These are phyloP conservation scores for Annulohypoxylon moriforme DNA, from an alignment of 495 filamentous ascomycete genomes.

Conservation along the genomic window DNA sequence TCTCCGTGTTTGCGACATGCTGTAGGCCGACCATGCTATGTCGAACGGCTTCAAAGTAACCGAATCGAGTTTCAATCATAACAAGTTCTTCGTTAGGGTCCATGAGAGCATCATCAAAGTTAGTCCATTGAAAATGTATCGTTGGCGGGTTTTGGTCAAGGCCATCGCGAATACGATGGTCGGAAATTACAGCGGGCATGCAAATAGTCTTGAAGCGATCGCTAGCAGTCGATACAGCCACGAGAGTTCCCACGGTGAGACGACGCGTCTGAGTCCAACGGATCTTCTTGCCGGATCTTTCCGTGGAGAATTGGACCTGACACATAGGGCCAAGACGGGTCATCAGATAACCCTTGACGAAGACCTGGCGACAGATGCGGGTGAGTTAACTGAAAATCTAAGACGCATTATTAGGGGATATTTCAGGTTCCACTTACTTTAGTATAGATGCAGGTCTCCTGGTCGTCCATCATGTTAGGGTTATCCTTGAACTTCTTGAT, in stretches of 20 bases:
- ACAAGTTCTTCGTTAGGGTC: conserved; percentile 77
- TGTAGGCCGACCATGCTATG: conserved; percentile 81
- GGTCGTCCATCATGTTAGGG: conserved; percentile 65
- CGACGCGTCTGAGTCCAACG: conserved; percentile 82
- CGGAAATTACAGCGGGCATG: conserved; percentile 77
- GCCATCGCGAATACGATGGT: conserved; percentile 67
- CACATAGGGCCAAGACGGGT: conserved; percentile 70
- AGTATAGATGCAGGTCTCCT: conserved; percentile 75
- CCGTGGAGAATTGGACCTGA: conserved; percentile 76
- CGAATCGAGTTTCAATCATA: conserved; percentile 78
- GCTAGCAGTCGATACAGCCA: conserved; percentile 72
- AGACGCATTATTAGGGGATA: neutral
- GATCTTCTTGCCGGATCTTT: conserved; percentile 73
- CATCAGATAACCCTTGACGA: conserved; percentile 71
- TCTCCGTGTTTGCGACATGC: conserved; percentile 67
- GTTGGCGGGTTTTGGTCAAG: conserved; percentile 74
- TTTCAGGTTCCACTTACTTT: conserved; percentile 62
- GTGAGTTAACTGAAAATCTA: conserved; percentile 17
- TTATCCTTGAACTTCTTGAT: conserved; percentile 61
- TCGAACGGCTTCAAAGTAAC: conserved; percentile 79
- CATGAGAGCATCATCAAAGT: conserved; percentile 67
- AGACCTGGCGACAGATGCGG: conserved; percentile 63
- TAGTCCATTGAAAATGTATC: conserved; percentile 80
- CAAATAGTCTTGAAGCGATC: conserved; percentile 76
- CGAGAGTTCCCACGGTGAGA: conserved; percentile 73